Evolutionary conservation across 257 asterid genomes (phyloP).

Genomic region (Cordia subcordata): DNA sequence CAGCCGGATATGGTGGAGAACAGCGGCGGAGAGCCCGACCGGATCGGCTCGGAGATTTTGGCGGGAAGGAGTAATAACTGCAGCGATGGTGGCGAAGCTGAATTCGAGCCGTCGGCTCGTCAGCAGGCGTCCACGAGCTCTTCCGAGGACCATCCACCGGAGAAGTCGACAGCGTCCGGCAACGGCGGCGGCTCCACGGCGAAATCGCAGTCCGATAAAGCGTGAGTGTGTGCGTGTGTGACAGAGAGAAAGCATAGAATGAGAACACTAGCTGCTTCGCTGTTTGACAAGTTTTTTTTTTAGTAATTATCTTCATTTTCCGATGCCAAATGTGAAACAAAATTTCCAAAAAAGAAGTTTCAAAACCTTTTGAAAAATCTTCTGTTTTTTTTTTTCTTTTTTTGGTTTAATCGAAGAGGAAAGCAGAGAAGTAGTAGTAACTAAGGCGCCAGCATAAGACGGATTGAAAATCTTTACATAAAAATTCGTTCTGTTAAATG

Average conservation of each 20-base stretch:
- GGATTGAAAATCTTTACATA: no score
- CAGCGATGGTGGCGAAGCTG: conserved; percentile 14
- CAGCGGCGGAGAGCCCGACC: conserved; percentile 26
- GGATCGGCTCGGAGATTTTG: conserved; percentile 30
- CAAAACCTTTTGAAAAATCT: no score
- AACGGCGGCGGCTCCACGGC: conserved; percentile 20
- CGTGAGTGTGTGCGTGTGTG: conserved; percentile 53
- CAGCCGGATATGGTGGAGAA: conserved; percentile 23
- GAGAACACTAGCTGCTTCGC: conserved; percentile 28
- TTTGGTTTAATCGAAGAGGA: no score
- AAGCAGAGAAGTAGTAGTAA: no score
- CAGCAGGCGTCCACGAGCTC: conserved; percentile 50
- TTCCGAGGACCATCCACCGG: conserved; percentile 59
- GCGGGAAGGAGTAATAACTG: conserved; percentile 13
- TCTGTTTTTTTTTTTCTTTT: no score
- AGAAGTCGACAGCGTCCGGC: conserved; percentile 48
- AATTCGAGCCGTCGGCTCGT: conserved; percentile 12
- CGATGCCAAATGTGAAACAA: no score
- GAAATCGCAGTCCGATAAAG: conserved; percentile 44
- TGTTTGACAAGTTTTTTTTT: neutral
- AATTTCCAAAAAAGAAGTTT: no score
- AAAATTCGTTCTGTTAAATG: no score
- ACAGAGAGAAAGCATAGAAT: conserved; percentile 4
- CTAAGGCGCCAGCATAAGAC: no score
- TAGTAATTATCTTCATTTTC: neutral